Conservation (phyloP, 2,329 filamentous ascomycete species). For the Capronia epimyces region DNA sequence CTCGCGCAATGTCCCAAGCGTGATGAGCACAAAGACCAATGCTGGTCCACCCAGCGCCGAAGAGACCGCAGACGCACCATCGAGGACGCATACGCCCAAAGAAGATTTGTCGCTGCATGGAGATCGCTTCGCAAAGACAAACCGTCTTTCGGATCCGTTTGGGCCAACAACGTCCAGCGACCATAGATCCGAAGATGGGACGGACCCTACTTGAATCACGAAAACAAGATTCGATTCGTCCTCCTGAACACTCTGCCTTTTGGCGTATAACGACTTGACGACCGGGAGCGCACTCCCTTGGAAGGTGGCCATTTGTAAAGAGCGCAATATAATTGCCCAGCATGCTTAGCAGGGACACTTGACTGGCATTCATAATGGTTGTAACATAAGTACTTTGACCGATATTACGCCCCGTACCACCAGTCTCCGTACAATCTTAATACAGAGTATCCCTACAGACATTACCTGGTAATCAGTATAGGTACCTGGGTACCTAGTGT, state of each 20-base stretch:
- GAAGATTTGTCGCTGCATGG: not conserved
- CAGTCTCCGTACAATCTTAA: no score
- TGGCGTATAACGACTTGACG: slow-evolving; percentile 3
- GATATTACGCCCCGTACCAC: no score
- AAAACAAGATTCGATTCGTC: not conserved
- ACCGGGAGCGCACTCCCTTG: not conserved
- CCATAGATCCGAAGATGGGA: not conserved
- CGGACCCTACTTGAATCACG: slow-evolving; percentile 10
- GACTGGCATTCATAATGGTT: slow-evolving; percentile 1
- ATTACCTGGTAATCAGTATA: no score
- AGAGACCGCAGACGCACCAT: not conserved
- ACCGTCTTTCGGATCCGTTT: not conserved
- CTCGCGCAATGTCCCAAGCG: slow-evolving; percentile 4
- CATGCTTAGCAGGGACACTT: not conserved
- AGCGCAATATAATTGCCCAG: not conserved
- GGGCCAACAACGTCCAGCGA: not conserved
- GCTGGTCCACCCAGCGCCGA: slow-evolving; percentile 1
- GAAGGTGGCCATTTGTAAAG: not conserved
- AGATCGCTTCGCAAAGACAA: not conserved
- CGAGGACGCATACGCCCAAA: not conserved
- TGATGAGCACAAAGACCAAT: slow-evolving; percentile 8
- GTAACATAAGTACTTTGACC: not conserved
- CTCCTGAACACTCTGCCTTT: no score
- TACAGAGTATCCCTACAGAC: no score
- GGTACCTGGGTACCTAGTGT: no score